Evolutionary conservation across 1,284 basidiomycete genomes (phyloP).

Genomic region (Stygiomarasmius scandens): DNA sequence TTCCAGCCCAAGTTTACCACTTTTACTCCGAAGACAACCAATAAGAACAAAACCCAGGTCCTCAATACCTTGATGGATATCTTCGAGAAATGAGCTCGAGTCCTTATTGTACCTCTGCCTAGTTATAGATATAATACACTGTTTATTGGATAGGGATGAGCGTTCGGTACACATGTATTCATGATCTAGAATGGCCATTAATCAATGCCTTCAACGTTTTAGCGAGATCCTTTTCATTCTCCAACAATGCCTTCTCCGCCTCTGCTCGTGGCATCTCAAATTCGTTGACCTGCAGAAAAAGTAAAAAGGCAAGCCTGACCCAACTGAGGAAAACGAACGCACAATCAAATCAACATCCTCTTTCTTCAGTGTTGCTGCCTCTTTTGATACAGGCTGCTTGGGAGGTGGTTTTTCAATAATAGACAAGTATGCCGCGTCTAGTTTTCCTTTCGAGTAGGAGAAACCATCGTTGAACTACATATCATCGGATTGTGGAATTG

Average conservation of each 20-base stretch:
- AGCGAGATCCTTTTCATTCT: constrained; percentile 48
- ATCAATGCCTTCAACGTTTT: constrained; percentile 45
- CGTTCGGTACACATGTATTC: no score
- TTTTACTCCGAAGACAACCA: no score
- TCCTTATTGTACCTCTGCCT: no score
- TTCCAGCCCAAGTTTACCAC: no score
- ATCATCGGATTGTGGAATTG: constrained; percentile 1
- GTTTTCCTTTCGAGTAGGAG: constrained; percentile 65
- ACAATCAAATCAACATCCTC: constrained; percentile 71
- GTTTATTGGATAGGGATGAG: no score
- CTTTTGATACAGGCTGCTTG: constrained; percentile 40
- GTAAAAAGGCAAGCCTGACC: no score
- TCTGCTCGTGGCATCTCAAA: constrained; percentile 62
- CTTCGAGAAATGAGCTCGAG: no score
- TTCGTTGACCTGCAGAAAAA: constrained; percentile 54
- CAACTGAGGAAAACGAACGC: constrained; percentile 22
- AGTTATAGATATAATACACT: no score
- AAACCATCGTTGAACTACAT: constrained; percentile 64
- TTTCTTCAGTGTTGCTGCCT: constrained; percentile 45
- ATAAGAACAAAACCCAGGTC: no score
- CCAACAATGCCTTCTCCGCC: constrained; percentile 58
- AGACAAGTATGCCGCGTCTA: constrained; percentile 63
- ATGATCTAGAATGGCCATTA: background rate
- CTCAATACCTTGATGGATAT: no score
- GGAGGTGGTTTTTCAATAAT: constrained; percentile 56